Evolutionary conservation across 352 stramenopile species (phyloP).

Genomic region (Phytophthora ramorum): DNA sequence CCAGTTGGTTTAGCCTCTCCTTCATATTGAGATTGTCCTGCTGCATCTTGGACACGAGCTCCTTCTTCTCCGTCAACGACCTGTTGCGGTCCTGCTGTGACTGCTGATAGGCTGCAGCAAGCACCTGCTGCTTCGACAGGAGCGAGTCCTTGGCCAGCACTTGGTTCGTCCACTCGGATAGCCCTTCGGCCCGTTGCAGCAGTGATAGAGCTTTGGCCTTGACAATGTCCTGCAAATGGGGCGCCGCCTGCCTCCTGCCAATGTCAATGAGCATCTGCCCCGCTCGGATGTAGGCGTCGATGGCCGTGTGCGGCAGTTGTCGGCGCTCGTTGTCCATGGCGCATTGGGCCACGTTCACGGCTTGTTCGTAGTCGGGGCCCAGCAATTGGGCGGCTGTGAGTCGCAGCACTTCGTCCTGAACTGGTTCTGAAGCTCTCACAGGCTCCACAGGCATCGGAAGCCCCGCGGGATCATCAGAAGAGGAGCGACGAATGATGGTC

Average conservation of each 20-base stretch:
- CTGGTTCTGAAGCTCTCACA: not conserved
- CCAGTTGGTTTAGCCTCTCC: conserved; percentile 69
- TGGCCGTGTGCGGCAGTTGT: conserved; percentile 67
- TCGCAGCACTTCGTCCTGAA: conserved; percentile 29
- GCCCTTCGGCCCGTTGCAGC: conserved; percentile 73
- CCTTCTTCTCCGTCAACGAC: conserved; percentile 61
- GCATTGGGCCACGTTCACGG: conserved; percentile 65
- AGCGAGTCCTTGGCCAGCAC: conserved; percentile 42
- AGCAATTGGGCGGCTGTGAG: conserved; percentile 47
- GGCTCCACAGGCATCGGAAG: conserved; percentile 8
- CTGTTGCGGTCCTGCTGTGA: conserved; percentile 52
- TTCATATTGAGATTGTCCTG: conserved; percentile 68
- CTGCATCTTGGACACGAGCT: conserved; percentile 67
- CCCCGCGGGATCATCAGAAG: conserved; percentile 5
- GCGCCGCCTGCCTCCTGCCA: conserved; percentile 58
- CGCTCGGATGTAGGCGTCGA: conserved; percentile 75
- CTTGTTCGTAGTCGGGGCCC: conserved; percentile 66
- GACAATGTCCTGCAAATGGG: conserved; percentile 80
- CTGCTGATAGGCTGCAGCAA: conserved; percentile 55
- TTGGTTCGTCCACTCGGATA: conserved; percentile 68
- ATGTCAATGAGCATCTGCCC: conserved; percentile 75
- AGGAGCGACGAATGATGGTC: conserved; percentile 22
- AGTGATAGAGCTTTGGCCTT: conserved; percentile 81
- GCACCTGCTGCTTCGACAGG: conserved; percentile 34
- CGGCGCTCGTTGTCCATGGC: conserved; percentile 76